Conservation (phyloP, 108 stramenopile genomes). For the Conticribra guillardii region DNA sequence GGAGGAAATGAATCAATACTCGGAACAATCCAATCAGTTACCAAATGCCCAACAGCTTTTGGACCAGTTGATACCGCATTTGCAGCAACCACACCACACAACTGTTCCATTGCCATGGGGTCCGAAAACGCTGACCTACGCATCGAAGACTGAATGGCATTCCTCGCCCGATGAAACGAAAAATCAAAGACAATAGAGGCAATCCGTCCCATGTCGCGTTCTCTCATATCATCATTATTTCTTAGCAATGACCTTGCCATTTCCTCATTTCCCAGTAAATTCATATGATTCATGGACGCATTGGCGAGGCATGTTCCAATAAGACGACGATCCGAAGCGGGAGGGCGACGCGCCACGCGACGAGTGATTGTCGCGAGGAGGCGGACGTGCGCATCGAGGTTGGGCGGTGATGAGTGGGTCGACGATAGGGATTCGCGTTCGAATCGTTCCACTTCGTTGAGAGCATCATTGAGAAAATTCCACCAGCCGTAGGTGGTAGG, state of each 20-base stretch:
- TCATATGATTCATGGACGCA: slow-evolving; percentile 53
- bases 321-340: slow-evolving; percentile 55
- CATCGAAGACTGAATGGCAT: not conserved
- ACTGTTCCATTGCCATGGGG: slow-evolving; percentile 69
- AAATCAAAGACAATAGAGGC: slow-evolving; percentile 79
- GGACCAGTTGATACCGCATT: slow-evolving; percentile 82
- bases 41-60: slow-evolving; percentile 57
- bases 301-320: slow-evolving; percentile 70
- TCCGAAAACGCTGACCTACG: slow-evolving; percentile 57
- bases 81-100: slow-evolving; percentile 70
- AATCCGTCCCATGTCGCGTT: slow-evolving; percentile 79
- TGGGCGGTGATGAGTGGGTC: slow-evolving; percentile 10
- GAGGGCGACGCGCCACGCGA: slow-evolving; percentile 69
- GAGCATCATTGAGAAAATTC: slow-evolving; percentile 82
- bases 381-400: slow-evolving; percentile 61
- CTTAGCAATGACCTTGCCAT: slow-evolving; percentile 54
- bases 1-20: slow-evolving; percentile 54
- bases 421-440: slow-evolving; percentile 39
- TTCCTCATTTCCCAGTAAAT: slow-evolving; percentile 24
- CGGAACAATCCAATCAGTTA: slow-evolving; percentile 82
- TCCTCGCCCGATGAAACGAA: slow-evolving; percentile 34
- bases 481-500: slow-evolving; percentile 81
- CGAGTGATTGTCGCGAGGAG: slow-evolving; percentile 73
- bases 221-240: slow-evolving; percentile 70
- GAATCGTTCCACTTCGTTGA: slow-evolving; percentile 78